Conservation (phyloP, 176 grass and related monocot species). For the Pontederia paniculata region DNA sequence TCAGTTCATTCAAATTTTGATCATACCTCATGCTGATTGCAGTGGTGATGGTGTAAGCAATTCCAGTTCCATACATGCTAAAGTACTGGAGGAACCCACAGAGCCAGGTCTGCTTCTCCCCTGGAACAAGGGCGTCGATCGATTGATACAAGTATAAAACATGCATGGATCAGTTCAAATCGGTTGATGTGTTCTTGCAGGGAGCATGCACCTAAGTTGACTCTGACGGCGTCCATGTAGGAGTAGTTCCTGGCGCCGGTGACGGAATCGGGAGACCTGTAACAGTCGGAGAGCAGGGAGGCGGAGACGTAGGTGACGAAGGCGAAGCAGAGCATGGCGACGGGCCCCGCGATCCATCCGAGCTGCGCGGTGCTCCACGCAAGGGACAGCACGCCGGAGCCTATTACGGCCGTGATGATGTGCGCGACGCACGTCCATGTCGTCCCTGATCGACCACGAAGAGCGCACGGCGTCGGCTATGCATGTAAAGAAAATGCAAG, state of each 20-base stretch:
- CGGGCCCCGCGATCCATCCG: constrained; percentile 34
- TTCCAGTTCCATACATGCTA: constrained; percentile 42
- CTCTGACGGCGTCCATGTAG: constrained; percentile 54
- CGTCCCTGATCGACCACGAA: constrained; percentile 25
- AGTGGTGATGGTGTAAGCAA: constrained; percentile 56
- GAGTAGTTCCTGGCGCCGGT: constrained; percentile 44
- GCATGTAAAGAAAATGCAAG: too few relatives aligned
- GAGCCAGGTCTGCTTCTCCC: constrained; percentile 52
- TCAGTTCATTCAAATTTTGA: too few relatives aligned
- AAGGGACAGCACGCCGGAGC: constrained; percentile 49
- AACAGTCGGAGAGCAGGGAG: constrained; percentile 41
- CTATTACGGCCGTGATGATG: constrained; percentile 61
- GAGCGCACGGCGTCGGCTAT: too few relatives aligned
- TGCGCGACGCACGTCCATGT: constrained; percentile 58
- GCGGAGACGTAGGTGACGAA: constrained; percentile 52
- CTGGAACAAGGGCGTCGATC: constrained; percentile 18
- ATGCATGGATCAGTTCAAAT: too few relatives aligned
- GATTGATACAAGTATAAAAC: too few relatives aligned
- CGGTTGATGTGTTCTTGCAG: neutral
- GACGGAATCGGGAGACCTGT: constrained; percentile 34
- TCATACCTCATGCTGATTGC: constrained; percentile 43
- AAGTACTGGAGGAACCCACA: constrained; percentile 51
- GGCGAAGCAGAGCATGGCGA: constrained; percentile 48
- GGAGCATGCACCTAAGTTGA: constrained; percentile 27
- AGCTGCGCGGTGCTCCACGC: constrained; percentile 61